Conservation (phyloP, 2,329 filamentous ascomycete genomes). For the Colletotrichum noveboracense region DNA sequence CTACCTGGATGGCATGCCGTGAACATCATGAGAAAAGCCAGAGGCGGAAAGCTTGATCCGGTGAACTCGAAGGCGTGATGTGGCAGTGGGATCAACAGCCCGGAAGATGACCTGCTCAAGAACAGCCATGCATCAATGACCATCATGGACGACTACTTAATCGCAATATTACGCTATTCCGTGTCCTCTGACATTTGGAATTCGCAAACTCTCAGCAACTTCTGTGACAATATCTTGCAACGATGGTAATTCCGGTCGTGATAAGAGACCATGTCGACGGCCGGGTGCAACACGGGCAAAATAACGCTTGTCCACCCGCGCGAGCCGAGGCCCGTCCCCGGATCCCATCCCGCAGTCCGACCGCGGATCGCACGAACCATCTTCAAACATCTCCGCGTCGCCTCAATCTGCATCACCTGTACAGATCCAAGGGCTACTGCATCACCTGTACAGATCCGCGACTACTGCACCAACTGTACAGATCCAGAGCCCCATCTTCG, state of each 20-base stretch:
- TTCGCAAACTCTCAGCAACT: background rate
- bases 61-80: background rate
- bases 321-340: background rate
- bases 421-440: background rate
- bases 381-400: background rate
- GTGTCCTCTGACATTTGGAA: background rate
- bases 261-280: background rate
- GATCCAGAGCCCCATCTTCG: background rate
- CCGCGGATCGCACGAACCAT: background rate
- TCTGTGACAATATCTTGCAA: background rate
- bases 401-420: background rate
- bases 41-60: background rate
- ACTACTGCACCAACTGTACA: background rate
- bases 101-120: background rate
- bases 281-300: background rate
- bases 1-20: background rate
- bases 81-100: background rate
- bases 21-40: background rate
- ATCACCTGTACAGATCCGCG: background rate
- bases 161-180: background rate
- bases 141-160: background rate
- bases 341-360: background rate
- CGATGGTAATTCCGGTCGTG: background rate
- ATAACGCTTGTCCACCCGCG: background rate
- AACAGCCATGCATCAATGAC: background rate